Percentiles rank a stretch among this genome's conserved stretches.
Conservation (phyloP, 2,329 filamentous ascomycete species). For the Ascocoryne sarcoides region DNA sequence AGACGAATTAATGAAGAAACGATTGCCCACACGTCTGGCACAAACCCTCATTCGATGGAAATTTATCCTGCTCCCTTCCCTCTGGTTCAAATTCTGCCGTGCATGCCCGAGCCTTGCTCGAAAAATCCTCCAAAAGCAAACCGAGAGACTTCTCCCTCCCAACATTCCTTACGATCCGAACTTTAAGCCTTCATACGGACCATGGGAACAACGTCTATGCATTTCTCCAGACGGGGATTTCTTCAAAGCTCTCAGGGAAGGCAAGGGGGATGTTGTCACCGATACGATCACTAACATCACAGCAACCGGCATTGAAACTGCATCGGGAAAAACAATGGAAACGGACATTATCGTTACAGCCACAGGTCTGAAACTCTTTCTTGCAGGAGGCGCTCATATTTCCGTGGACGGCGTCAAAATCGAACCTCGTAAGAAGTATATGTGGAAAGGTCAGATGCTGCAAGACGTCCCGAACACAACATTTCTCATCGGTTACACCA, state of each 20-base stretch:
- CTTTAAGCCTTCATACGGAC: constrained; percentile 56
- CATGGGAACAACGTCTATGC: constrained; percentile 70
- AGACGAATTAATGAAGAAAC: constrained; percentile 10
- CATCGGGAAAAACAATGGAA: constrained; percentile 32
- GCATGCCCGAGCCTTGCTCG: constrained; percentile 43
- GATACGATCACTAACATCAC: constrained; percentile 44
- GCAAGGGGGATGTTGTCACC: constrained; percentile 41
- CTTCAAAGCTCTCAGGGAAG: constrained; percentile 38
- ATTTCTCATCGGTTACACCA: constrained; percentile 56
- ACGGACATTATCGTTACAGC: constrained; percentile 63
- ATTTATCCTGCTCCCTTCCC: constrained; percentile 38
- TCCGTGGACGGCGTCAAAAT: constrained; percentile 45
- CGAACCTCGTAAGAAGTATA: constrained; percentile 40
- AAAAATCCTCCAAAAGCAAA: constrained; percentile 36
- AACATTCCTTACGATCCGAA: constrained; percentile 48
- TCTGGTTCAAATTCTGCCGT: constrained; percentile 43
- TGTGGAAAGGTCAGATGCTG: constrained; percentile 59
- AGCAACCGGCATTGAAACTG: constrained; percentile 34
- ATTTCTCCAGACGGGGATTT: constrained; percentile 51
- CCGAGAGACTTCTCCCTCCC: constrained; percentile 43
- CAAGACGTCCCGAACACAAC: constrained; percentile 56
- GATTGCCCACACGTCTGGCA: constrained; percentile 39
- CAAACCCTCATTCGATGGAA: constrained; percentile 41
- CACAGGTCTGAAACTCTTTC: constrained; percentile 52
- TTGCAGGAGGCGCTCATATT: constrained; percentile 45